Evolutionary conservation across 441 rosid species (phyloP).

Genomic region (Corymbia citriodora): DNA sequence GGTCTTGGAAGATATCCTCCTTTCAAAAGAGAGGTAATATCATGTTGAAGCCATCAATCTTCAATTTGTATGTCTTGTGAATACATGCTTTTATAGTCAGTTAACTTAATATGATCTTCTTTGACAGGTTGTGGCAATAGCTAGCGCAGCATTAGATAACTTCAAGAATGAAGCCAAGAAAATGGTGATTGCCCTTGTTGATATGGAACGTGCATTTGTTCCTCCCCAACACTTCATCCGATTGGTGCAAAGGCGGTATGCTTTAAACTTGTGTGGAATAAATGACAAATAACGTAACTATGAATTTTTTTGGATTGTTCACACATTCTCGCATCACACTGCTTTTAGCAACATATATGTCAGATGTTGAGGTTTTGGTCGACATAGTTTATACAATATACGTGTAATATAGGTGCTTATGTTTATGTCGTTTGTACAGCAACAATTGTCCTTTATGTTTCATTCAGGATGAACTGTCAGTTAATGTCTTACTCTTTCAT

Average conservation of each 20-base stretch:
- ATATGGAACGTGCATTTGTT: constrained; percentile 98
- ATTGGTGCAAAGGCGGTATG: constrained; percentile 87
- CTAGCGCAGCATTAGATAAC: constrained; percentile 77
- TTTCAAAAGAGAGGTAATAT: constrained; percentile 83
- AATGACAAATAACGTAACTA: neutral
- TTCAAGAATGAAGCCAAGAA: constrained; percentile 84
- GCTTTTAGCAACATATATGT: neutral
- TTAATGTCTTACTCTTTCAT: neutral
- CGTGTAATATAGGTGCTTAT: neutral
- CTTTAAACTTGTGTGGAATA: neutral
- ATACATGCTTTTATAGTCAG: constrained; percentile 2
- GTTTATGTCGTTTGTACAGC: neutral
- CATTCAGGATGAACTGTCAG: neutral
- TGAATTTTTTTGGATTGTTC: neutral
- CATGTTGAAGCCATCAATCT: neutral
- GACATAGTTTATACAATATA: neutral
- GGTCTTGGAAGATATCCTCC: constrained; percentile 98
- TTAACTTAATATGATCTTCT: neutral
- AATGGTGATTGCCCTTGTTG: constrained; percentile 96
- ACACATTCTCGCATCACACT: neutral
- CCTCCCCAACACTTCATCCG: constrained; percentile 99
- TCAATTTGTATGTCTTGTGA: constrained; percentile 1
- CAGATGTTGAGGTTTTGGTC: neutral
- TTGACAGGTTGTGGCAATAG: constrained; percentile 77
- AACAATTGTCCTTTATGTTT: neutral